Base-by-base conservation (phyloP, 176 grass and related monocot species). In the Guadua angustifolia region DNA sequence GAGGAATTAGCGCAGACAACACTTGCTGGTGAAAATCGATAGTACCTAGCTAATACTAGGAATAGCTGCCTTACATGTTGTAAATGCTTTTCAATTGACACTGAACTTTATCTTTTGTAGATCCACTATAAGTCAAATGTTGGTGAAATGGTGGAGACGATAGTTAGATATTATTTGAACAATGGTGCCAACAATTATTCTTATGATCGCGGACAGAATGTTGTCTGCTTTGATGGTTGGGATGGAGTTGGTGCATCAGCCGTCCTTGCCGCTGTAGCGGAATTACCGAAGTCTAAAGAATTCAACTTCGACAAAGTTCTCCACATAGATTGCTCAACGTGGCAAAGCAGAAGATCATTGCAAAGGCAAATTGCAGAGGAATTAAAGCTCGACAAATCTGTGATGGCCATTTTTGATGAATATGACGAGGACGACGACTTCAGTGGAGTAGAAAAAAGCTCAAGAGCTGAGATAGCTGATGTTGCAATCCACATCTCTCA, bases 81-180 rank as follows among this genome's bases (percentile, higher is more conserved):
- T 8, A 42, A 8, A n/a, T n/a, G n/a, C n/a, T n/a, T n/a, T 42
- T 42, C 40, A 42, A 42, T 39, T 39, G 38, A 60, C 22, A 13
- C 58, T 60, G 58, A 26, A 25, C 9, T 1, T 60, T 22, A 4
- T 25, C 25, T 26, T 4, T 2, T 60, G 7, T 22, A 60, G 58
- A 9, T 1, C 4, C 0, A 26, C 58, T 0, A 2, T 9, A 8
- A 0, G n/a, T 4, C 2, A 1, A 9, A 25, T 9, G 32, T 32
- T 63, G 9, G 1, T 14, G 4, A 1, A 13, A 12, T 4, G 7
- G 60, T 12, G 25, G 0, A 5, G 13, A 0, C 0, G 59, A 32
- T 63, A 63, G 4, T 63, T 63, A 1, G 0, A 29, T 63, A 15
- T 32, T 32, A 6, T 63, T 63, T 63, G 11, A 14, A 25, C 60